A percentile compares a stretch with the other conserved stretches of the same genome.
phyloP scores from a whole-genome alignment of 1,284 basidiomycete genomes.

The Tremellales sp. region DNA sequence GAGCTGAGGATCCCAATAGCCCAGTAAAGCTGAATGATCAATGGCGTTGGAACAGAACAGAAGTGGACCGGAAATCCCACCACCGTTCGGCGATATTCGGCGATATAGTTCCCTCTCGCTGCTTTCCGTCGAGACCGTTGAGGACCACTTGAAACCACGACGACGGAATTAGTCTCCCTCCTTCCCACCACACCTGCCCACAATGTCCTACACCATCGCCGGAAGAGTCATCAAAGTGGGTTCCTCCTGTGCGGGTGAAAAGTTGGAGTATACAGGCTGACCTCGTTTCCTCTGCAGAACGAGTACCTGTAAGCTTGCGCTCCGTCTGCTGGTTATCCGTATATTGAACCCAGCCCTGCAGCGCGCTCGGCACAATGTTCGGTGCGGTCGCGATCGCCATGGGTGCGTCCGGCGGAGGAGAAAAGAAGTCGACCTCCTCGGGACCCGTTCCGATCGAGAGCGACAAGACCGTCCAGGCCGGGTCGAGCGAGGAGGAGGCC shows the following conservation, averaged over 20 bases:
- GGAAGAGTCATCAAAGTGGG: constrained; percentile 49
- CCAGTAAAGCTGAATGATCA: not conserved
- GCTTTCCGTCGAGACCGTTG: not conserved
- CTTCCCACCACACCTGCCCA: constrained; percentile 9
- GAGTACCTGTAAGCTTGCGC: constrained; percentile 41
- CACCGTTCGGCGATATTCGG: constrained; percentile 10
- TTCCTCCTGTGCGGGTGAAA: not conserved
- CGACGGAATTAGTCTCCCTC: not conserved
- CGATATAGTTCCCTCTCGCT: not conserved
- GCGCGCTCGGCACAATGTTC: constrained; percentile 45
- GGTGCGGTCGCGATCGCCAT: constrained; percentile 37
- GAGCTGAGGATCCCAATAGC: not conserved
- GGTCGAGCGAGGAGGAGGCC: constrained; percentile 34
- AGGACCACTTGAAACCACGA: not conserved
- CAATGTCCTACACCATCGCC: constrained; percentile 50
- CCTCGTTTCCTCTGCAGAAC: constrained; percentile 25
- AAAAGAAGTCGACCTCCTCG: constrained; percentile 24
- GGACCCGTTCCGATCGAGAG: constrained; percentile 22
- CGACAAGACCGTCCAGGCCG: constrained; percentile 23
- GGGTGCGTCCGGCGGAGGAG: constrained; percentile 30
- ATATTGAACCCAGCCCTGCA: constrained; percentile 11
- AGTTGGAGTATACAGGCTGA: not conserved
- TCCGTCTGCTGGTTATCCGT: not conserved
- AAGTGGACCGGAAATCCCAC: constrained; percentile 4
- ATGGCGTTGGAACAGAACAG: too few species aligned